phyloP scores from a whole-genome alignment of 2,329 filamentous ascomycete genomes.

The Botrytis squamosa region DNA sequence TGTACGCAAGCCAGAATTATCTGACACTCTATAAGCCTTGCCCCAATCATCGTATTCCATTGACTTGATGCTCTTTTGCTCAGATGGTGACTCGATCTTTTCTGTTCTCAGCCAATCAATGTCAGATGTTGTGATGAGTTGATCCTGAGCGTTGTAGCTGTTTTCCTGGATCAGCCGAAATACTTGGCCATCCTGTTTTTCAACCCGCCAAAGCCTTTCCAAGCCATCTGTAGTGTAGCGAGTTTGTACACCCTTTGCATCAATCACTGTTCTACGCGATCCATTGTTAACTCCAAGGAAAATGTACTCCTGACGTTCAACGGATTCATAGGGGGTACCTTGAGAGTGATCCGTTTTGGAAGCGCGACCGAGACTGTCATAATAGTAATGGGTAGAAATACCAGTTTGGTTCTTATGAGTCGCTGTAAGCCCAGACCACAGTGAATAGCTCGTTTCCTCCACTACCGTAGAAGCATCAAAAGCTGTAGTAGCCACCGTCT shows the following conservation, averaged over 20 bases:
- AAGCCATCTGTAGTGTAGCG: conserved; percentile 13
- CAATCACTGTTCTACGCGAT: not conserved
- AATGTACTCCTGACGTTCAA: not conserved
- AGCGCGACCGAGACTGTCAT: conserved; percentile 5
- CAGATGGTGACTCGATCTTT: not conserved
- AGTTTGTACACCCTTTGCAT: conserved; percentile 12
- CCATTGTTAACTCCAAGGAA: not conserved
- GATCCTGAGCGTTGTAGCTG: conserved; percentile 16
- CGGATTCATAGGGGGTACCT: conserved; percentile 4
- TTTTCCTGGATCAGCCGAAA: conserved; percentile 15
- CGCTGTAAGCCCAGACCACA: conserved; percentile 3
- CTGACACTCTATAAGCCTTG: not conserved
- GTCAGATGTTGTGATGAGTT: not conserved
- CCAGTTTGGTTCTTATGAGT: conserved; percentile 7
- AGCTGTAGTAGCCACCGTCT: not conserved
- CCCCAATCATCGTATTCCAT: conserved; percentile 18
- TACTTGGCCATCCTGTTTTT: not conserved
- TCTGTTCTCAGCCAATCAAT: conserved; percentile 16
- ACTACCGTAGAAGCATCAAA: conserved; percentile 7
- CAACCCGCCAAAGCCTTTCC: conserved; percentile 9
- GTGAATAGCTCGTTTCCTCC: conserved; percentile 10
- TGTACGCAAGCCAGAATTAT: not conserved
- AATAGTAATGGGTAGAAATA: not conserved
- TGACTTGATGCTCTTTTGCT: not conserved
- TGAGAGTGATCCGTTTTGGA: not conserved